phyloP scores from a whole-genome alignment of 75 land plant species.

The Cupressus sempervirens region DNA sequence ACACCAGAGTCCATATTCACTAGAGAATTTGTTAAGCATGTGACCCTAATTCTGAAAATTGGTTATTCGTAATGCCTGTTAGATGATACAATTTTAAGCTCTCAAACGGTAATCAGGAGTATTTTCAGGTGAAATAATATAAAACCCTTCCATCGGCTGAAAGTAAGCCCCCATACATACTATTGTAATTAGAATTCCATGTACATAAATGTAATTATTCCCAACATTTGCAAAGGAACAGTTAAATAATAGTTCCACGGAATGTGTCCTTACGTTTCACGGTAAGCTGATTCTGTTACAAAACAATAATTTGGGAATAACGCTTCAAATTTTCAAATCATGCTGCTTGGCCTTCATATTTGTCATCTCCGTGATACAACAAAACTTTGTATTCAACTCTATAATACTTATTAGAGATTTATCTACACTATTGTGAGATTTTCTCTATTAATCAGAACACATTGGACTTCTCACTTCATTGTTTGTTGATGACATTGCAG shows the following conservation, averaged over 20 bases:
- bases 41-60: not conserved
- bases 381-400: not conserved
- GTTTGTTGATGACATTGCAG: not conserved
- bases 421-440: not conserved
- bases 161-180: not conserved
- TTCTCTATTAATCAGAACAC: not conserved
- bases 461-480: not conserved
- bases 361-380: not conserved
- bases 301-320: not conserved
- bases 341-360: not conserved
- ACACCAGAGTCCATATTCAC: not conserved
- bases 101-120: not conserved
- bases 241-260: not conserved
- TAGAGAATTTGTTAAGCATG: not conserved
- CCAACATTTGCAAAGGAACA: not conserved
- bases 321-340: not conserved
- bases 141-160: not conserved
- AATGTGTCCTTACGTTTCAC: not conserved
- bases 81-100: not conserved
- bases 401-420: not conserved
- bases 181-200: not conserved
- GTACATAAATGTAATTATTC: not conserved
- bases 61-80: not conserved
- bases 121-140: not conserved
- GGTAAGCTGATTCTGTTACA: not conserved